phyloP scores from a whole-genome alignment of 2,329 filamentous ascomycete species.

The Colletotrichum liaoningense region DNA sequence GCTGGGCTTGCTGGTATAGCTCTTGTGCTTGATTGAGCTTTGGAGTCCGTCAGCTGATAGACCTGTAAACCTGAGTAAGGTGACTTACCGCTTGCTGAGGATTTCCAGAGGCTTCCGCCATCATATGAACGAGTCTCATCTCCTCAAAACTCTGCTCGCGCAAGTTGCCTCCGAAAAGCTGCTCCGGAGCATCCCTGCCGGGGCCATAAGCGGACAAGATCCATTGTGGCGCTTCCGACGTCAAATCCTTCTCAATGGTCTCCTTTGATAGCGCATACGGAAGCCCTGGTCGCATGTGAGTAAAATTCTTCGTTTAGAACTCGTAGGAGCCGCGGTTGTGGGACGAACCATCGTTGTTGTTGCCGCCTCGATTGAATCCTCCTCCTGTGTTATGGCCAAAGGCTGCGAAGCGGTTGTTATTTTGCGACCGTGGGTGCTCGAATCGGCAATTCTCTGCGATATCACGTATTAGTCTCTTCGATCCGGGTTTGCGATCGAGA shows the following conservation, averaged over 20 bases:
- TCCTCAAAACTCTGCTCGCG: slow-evolving; percentile 93
- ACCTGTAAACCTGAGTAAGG: not conserved
- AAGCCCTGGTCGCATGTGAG: slow-evolving; percentile 6
- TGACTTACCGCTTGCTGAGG: slow-evolving; percentile 61
- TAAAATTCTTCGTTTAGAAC: not conserved
- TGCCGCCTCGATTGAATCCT: slow-evolving; percentile 32
- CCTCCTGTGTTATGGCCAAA: slow-evolving; percentile 36
- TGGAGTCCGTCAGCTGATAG: not conserved
- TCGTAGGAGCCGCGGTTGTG: not conserved
- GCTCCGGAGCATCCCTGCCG: slow-evolving; percentile 78
- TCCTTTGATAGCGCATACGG: slow-evolving; percentile 67
- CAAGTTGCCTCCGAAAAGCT: slow-evolving; percentile 83
- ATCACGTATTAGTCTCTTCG: not conserved
- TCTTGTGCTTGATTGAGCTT: slow-evolving; percentile 71
- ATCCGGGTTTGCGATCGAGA: not conserved
- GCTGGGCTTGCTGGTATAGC: slow-evolving; percentile 72
- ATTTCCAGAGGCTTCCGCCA: slow-evolving; percentile 70
- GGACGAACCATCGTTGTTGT: slow-evolving; percentile 32
- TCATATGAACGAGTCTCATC: slow-evolving; percentile 79
- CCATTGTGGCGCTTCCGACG: slow-evolving; percentile 81
- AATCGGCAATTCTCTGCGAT: slow-evolving; percentile 62
- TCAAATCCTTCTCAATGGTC: slow-evolving; percentile 74
- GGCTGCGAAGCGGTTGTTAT: slow-evolving; percentile 35
- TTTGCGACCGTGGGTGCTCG: slow-evolving; percentile 59
- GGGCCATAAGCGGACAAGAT: slow-evolving; percentile 89